phyloP scores from a whole-genome alignment of 192 early-diverging fungal species.

The Gryganskiella cystojenkinii region DNA sequence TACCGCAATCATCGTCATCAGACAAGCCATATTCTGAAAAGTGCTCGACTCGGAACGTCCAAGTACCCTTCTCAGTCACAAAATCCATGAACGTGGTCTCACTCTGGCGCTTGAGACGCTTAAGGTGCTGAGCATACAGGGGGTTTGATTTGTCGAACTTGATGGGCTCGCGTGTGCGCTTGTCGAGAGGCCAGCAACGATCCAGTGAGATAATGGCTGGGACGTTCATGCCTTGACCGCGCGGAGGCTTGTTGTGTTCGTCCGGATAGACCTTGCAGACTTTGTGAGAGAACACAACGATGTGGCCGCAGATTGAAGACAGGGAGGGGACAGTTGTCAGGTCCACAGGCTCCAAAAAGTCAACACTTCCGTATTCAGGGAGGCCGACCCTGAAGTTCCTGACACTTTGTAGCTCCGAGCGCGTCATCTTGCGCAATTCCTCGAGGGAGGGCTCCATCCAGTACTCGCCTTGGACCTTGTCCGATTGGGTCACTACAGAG shows the following conservation, averaged over 20 bases:
- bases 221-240: slow-evolving; percentile 90
- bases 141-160: slow-evolving; percentile 72
- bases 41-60: slow-evolving; percentile 94
- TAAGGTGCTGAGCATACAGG: slow-evolving; percentile 72
- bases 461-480: slow-evolving; percentile 68
- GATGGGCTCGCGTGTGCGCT: slow-evolving; percentile 73
- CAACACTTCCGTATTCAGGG: slow-evolving; percentile 76
- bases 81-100: slow-evolving; percentile 87
- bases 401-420: slow-evolving; percentile 75
- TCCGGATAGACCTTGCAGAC: slow-evolving; percentile 87
- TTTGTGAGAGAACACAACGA: slow-evolving; percentile 80
- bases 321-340: slow-evolving; percentile 69
- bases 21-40: slow-evolving; percentile 85
- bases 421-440: slow-evolving; percentile 74
- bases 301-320: slow-evolving; percentile 76
- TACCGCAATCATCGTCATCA: slow-evolving; percentile 70
- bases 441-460: slow-evolving; percentile 80
- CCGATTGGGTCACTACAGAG: not conserved
- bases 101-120: slow-evolving; percentile 73
- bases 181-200: slow-evolving; percentile 88
- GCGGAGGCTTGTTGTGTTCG: slow-evolving; percentile 78
- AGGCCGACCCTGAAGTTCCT: slow-evolving; percentile 80
- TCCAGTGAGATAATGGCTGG: slow-evolving; percentile 82
- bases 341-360: slow-evolving; percentile 86
- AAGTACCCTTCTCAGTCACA: slow-evolving; percentile 75